phyloP scores from a whole-genome alignment of 2,329 filamentous ascomycete species.

The Fusarium goolgardi region DNA sequence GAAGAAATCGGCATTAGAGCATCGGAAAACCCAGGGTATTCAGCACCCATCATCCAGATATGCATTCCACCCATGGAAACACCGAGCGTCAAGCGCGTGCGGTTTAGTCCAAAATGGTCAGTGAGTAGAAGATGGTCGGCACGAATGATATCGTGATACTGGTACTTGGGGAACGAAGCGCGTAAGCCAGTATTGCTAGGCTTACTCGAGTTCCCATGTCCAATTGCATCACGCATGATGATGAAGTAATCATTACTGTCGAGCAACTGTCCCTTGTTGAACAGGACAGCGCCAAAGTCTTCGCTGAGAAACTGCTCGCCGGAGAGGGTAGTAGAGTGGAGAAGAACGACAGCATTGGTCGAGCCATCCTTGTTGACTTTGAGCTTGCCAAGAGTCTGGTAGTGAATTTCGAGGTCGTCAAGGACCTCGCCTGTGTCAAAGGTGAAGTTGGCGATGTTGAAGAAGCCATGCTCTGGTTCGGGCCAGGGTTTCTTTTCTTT shows the following conservation, averaged over 20 bases:
- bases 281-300: conserved; percentile 16
- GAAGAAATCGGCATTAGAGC: conserved; percentile 29
- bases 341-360: conserved; percentile 27
- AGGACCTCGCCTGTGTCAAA: conserved; percentile 19
- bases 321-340: neutral
- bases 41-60: conserved; percentile 22
- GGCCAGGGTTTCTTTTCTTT: neutral
- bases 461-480: neutral
- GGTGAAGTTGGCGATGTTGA: conserved; percentile 5
- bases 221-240: conserved; percentile 29
- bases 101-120: conserved; percentile 20
- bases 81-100: conserved; percentile 10
- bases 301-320: conserved; percentile 14
- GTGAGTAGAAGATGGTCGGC: conserved; percentile 5
- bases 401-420: conserved; percentile 15
- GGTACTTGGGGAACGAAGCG: conserved; percentile 19
- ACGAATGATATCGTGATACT: conserved; percentile 19
- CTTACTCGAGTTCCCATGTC: conserved; percentile 32
- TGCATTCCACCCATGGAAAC: conserved; percentile 36
- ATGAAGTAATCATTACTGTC: conserved; percentile 23
- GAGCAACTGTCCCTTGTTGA: conserved; percentile 22
- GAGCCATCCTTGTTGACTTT: conserved; percentile 16
- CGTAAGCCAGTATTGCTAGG: conserved; percentile 17
- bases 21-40: conserved; percentile 9
- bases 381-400: conserved; percentile 29